These are phyloP conservation scores for Collybia sordida DNA, from an alignment of 768 basidiomycete species.

Conservation along the genomic window DNA sequence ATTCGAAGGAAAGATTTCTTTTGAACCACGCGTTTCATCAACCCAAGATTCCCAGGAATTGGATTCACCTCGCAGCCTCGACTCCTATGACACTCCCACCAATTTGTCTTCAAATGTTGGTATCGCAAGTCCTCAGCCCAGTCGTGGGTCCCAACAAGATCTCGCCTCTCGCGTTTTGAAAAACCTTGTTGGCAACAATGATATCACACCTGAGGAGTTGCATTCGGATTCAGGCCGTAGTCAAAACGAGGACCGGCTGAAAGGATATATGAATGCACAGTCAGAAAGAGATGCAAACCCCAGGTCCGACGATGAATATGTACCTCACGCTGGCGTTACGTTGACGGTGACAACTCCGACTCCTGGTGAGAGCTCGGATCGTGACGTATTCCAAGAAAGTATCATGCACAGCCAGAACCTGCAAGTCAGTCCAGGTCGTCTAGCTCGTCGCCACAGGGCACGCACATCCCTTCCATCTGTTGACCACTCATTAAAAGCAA, in stretches of 20 bases:
- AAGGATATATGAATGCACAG: not conserved
- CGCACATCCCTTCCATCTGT: slow-evolving; percentile 24
- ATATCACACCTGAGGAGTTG: not conserved
- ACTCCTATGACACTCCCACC: slow-evolving; percentile 29
- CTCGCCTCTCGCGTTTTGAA: not conserved
- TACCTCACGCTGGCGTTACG: slow-evolving; percentile 4
- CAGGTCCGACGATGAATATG: slow-evolving; percentile 6
- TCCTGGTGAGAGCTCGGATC: slow-evolving; percentile 2
- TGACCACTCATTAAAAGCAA: slow-evolving; percentile 20
- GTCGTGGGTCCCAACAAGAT: slow-evolving; percentile 2
- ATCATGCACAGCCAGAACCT: slow-evolving; percentile 19
- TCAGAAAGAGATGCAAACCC: slow-evolving; percentile 8
- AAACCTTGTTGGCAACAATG: not conserved
- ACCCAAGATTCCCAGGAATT: slow-evolving; percentile 46
- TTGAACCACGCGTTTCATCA: slow-evolving; percentile 54
- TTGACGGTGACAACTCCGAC: slow-evolving; percentile 10
- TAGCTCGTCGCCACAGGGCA: slow-evolving; percentile 24
- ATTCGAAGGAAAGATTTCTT: slow-evolving; percentile 51
- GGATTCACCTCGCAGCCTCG: slow-evolving; percentile 42
- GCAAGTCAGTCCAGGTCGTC: slow-evolving; percentile 33
- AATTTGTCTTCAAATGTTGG: slow-evolving; percentile 6
- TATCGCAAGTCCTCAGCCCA: slow-evolving; percentile 13
- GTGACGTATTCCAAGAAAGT: not conserved
- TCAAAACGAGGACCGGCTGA: not conserved
- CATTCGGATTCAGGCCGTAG: slow-evolving; percentile 8